These are phyloP conservation scores for Selenicereus undatus DNA, from an alignment of 148 eudicot genomes.

Conservation along the genomic window DNA sequence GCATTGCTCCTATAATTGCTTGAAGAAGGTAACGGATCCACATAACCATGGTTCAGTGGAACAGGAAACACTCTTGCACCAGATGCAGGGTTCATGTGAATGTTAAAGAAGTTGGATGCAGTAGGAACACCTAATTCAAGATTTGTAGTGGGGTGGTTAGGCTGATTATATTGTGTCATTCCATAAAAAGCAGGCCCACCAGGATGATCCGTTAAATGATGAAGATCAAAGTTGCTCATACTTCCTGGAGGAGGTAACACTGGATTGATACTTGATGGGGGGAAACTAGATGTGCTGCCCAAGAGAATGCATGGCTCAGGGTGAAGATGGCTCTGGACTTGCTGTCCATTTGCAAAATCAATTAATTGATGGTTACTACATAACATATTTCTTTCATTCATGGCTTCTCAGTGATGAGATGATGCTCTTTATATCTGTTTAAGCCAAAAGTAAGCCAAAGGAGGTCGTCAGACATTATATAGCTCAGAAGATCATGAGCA, in stretches of 20 bases:
- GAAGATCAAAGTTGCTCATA: slow-evolving; percentile 41
- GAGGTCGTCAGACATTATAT: background rate
- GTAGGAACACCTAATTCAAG: slow-evolving; percentile 44
- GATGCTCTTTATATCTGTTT: slow-evolving; percentile 16
- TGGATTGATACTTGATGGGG: slow-evolving; percentile 43
- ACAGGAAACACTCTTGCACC: slow-evolving; percentile 51
- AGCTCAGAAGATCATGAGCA: background rate
- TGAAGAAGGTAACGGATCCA: slow-evolving; percentile 53
- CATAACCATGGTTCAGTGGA: slow-evolving; percentile 48
- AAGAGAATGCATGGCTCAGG: slow-evolving; percentile 57
- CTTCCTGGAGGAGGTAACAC: slow-evolving; percentile 51
- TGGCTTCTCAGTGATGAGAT: slow-evolving; percentile 20
- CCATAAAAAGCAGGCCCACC: slow-evolving; percentile 50
- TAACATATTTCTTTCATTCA: slow-evolving; percentile 71
- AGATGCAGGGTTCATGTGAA: slow-evolving; percentile 50
- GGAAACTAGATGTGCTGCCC: slow-evolving; percentile 42
- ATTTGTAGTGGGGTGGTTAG: slow-evolving; percentile 52
- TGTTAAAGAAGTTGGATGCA: slow-evolving; percentile 39
- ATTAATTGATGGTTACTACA: slow-evolving; percentile 46
- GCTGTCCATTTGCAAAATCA: slow-evolving; percentile 57
- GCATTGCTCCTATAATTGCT: slow-evolving; percentile 44
- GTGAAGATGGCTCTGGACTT: slow-evolving; percentile 44
- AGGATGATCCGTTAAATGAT: slow-evolving; percentile 41
- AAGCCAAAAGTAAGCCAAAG: background rate
- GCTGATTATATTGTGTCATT: slow-evolving; percentile 49